A percentile compares a stretch with the other conserved stretches of the same genome.
phyloP scores from a whole-genome alignment of 1,284 basidiomycete species.

The Naganishia cerealis region DNA sequence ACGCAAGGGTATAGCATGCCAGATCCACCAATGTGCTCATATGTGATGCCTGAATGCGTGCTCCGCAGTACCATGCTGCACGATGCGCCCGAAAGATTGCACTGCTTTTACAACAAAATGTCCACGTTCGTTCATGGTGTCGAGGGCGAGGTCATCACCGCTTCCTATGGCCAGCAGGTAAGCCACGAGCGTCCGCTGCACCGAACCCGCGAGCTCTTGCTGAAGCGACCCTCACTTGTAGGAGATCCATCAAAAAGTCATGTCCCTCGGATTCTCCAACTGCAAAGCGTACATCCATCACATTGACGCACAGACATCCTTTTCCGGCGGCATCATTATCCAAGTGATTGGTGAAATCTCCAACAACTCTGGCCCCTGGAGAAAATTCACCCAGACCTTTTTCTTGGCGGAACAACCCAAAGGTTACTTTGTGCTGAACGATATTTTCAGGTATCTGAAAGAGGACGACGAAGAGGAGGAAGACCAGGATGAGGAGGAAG shows the following conservation, averaged over 20 bases:
- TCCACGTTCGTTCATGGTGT: conserved; percentile 95
- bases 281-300: conserved; percentile 98
- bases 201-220: conserved; percentile 1
- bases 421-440: conserved; percentile 99
- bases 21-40: neutral
- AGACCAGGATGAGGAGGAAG: conserved; percentile 57
- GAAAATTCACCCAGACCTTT: conserved; percentile 98
- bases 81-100: conserved; percentile 91
- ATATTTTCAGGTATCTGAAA: conserved; percentile 99
- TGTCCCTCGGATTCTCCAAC: conserved; percentile 86
- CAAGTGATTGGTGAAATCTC: conserved; percentile 99
- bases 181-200: conserved; percentile 39
- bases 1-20: no score
- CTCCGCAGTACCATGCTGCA: conserved; percentile 79
- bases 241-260: conserved; percentile 97
- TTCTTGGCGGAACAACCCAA: conserved; percentile 99
- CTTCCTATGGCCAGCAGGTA: conserved; percentile 90
- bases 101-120: conserved; percentile 98
- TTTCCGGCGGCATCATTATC: conserved; percentile 93
- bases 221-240: conserved; percentile 51
- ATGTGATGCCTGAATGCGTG: neutral
- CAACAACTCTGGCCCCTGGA: conserved; percentile 81
- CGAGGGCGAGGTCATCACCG: conserved; percentile 85
- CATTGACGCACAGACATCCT: conserved; percentile 89
- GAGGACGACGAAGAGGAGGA: conserved; percentile 84